Base-by-base conservation (phyloP, 2,329 filamentous ascomycete genomes). In the Endothia cerciana region DNA sequence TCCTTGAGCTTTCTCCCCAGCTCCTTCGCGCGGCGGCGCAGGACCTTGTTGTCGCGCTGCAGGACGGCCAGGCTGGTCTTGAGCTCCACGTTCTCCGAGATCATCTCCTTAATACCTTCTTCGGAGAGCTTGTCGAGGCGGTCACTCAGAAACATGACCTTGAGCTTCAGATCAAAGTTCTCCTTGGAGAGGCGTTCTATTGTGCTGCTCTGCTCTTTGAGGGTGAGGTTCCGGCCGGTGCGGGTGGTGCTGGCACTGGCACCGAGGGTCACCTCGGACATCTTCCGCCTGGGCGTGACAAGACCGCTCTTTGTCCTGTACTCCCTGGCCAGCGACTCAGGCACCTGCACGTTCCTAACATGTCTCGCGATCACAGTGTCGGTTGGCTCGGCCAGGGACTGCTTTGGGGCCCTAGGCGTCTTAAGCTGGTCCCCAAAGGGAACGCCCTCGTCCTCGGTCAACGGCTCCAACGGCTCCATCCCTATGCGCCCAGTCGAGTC, bases 151-250 rank as follows among this genome's bases (percentile, higher is more conserved):
- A 97, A 99, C 83, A 97, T 96, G 70, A 98, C 95, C 76, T 97
- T 96, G 78, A 98, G 89, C 78, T 98, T 97, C 64, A 98, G 81
- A 75, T 97, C 94, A 75, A 98, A 99, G 70, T 99, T 99, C 77
- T 99, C 95, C 79, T 99, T 99, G 67, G 93, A 96, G 2, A 98
- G 84, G 66, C 94, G 89, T 77, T 99, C 95, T 70, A 99, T 97
- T 17, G 94, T 98, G 78, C 91, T 97, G 75, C 94, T 97, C 78
- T 99, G 95, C 78, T 99, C 95, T 77, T 97, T 98, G 49, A 99
- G 81, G 0, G 95, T 98, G 78, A 99, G 81, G 71, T 87, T 92
- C 73, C 86, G 89, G 25, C 89, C 88, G 55, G 84, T 83, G 53
- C 87, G 83, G 0, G 83, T 83, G 33, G 84, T 83, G 10, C 81